phyloP scores from a whole-genome alignment of 257 asterid species.

The Nicotiana paniculata region DNA sequence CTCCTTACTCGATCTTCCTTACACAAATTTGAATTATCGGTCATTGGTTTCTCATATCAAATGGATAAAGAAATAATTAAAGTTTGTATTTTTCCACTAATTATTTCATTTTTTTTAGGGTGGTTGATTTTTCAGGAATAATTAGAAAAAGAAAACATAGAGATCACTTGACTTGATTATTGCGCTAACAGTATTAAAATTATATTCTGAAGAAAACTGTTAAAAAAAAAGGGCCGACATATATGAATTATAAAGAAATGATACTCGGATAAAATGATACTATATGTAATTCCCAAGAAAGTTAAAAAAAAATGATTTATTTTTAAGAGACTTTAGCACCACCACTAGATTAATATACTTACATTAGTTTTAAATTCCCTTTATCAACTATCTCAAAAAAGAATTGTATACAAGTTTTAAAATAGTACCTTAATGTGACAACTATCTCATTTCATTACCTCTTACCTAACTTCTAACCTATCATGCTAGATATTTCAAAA shows the following conservation, averaged over 20 bases:
- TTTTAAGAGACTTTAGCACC: background rate
- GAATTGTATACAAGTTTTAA: background rate
- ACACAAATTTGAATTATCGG: background rate
- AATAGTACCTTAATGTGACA: background rate
- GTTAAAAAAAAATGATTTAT: background rate
- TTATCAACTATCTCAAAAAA: background rate
- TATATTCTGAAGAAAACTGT: background rate
- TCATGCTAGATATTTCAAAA: background rate
- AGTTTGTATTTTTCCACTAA: background rate
- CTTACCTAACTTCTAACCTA: background rate
- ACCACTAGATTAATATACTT: background rate
- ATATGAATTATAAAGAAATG: background rate
- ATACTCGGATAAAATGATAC: background rate
- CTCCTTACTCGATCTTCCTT: fast-evolving
- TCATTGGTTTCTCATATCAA: background rate
- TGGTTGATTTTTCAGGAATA: background rate
- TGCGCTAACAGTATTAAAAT: background rate
- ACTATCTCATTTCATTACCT: background rate
- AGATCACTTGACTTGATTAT: background rate
- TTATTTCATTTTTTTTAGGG: background rate
- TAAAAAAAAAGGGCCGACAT: background rate
- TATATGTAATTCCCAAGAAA: background rate
- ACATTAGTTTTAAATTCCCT: background rate
- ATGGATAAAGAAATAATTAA: background rate
- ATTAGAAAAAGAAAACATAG: background rate